Percentiles rank a stretch among this genome's conserved stretches.
Evolutionary conservation across 2,329 filamentous ascomycete genomes (phyloP).

Genomic region (Emmonsia crescens): DNA sequence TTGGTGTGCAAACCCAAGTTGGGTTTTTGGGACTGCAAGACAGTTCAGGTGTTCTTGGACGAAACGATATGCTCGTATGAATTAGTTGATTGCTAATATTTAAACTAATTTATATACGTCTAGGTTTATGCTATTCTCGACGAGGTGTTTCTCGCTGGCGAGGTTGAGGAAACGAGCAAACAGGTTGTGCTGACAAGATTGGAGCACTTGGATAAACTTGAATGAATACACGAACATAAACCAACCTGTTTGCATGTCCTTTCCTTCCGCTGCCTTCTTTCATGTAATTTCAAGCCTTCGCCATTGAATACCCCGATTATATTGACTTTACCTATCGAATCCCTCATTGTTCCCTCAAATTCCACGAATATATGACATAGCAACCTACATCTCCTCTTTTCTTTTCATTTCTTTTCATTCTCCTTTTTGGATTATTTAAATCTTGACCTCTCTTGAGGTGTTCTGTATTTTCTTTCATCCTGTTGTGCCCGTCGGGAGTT

Average conservation of each 20-base stretch:
- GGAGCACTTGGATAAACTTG: conserved; percentile 93
- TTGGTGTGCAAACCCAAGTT: neutral
- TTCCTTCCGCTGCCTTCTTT: neutral
- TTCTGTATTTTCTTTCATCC: neutral
- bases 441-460: neutral
- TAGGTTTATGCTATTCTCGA: conserved; percentile 95
- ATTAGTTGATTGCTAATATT: conserved; percentile 4
- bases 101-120: neutral
- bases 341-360: neutral
- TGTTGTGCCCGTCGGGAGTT: neutral
- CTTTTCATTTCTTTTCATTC: neutral
- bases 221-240: conserved; percentile 41
- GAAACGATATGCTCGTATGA: neutral
- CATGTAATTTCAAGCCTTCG: neutral
- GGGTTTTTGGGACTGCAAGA: neutral
- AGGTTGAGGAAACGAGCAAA: conserved; percentile 98
- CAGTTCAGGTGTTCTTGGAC: neutral
- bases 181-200: conserved; percentile 89
- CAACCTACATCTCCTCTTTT: neutral
- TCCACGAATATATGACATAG: neutral
- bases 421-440: neutral
- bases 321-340: neutral
- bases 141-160: conserved; percentile 92
- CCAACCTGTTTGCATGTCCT: neutral
- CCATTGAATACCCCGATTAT: neutral